Conservation (phyloP, 345 rosid species). For the Murraya koenigii region DNA sequence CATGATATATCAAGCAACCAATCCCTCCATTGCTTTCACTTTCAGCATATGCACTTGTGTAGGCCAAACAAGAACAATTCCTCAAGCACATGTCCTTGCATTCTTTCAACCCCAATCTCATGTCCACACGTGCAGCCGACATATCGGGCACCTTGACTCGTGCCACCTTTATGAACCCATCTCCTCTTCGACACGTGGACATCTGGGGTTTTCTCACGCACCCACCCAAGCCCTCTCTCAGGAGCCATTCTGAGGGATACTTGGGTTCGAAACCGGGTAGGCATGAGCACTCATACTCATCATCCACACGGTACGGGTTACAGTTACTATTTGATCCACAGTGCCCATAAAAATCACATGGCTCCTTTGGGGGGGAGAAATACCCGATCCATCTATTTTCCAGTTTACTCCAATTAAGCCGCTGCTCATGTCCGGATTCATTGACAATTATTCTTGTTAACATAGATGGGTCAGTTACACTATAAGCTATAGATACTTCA, state of each 20-base stretch:
- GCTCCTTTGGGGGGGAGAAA: slow-evolving; percentile 53
- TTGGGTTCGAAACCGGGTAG: slow-evolving; percentile 68
- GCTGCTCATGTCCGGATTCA: slow-evolving; percentile 43
- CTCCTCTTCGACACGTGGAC: slow-evolving; percentile 30
- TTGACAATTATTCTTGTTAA: slow-evolving; percentile 53
- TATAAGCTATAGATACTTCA: slow-evolving; percentile 38
- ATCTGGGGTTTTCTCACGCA: slow-evolving; percentile 36
- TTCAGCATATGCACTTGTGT: slow-evolving; percentile 41
- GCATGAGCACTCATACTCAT: slow-evolving; percentile 47
- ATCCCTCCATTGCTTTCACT: slow-evolving; percentile 29
- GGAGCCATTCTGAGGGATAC: slow-evolving; percentile 38
- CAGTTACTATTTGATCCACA: slow-evolving; percentile 61
- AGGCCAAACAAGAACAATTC: slow-evolving; percentile 62
- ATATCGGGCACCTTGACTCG: slow-evolving; percentile 54
- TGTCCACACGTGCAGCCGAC: slow-evolving; percentile 26
- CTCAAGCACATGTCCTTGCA: slow-evolving; percentile 42
- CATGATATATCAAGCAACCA: slow-evolving; percentile 63
- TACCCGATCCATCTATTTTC: slow-evolving; percentile 39
- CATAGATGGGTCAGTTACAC: slow-evolving; percentile 22
- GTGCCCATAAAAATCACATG: slow-evolving; percentile 51
- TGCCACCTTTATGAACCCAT: slow-evolving; percentile 48
- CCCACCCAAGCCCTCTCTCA: slow-evolving; percentile 50
- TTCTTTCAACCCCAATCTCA: slow-evolving; percentile 36
- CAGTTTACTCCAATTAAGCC: slow-evolving; percentile 46
- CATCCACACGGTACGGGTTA: slow-evolving; percentile 21